These are phyloP conservation scores for Aegle marmelos DNA, from an alignment of 345 rosid genomes.

Conservation along the genomic window DNA sequence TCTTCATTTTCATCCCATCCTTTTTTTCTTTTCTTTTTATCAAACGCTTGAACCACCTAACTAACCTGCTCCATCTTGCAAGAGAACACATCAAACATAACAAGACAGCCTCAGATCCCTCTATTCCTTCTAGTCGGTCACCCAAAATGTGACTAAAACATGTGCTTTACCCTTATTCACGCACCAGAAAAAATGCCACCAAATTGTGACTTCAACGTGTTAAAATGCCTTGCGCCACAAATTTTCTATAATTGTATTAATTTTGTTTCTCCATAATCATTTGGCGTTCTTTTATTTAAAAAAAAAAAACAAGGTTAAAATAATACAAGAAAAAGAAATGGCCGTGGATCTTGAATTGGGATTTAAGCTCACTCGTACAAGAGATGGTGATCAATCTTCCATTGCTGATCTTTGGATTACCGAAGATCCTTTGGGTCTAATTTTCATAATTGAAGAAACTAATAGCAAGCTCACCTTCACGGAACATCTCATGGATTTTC, in stretches of 20 bases:
- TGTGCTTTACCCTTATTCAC: conserved; percentile 33
- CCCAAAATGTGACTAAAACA: conserved; percentile 18
- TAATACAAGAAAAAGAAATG: not conserved
- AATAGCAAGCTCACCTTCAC: conserved; percentile 59
- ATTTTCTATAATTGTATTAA: not conserved
- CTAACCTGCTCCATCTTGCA: too few relatives aligned
- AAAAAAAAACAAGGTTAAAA: not conserved
- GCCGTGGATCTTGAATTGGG: conserved; percentile 80
- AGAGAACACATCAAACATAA: too few relatives aligned
- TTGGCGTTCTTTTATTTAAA: too few relatives aligned
- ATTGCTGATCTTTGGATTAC: conserved; percentile 40
- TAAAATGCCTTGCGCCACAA: not conserved
- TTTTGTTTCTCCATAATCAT: not conserved
- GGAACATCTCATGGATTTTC: conserved; percentile 64
- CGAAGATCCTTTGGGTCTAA: conserved; percentile 49
- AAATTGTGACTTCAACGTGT: not conserved
- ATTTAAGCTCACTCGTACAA: conserved; percentile 61
- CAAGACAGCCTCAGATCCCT: too few relatives aligned
- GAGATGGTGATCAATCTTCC: conserved; percentile 62
- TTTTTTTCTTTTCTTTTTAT: too few relatives aligned
- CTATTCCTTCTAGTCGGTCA: too few relatives aligned
- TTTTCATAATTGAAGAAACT: conserved; percentile 69
- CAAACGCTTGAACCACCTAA: too few relatives aligned
- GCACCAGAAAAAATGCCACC: not conserved
- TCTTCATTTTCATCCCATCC: too few relatives aligned